A percentile compares a stretch with the other conserved stretches of the same genome.
These are phyloP conservation scores for Ogataea henricii DNA, from an alignment of 805 yeast genomes.

Conservation along the genomic window DNA sequence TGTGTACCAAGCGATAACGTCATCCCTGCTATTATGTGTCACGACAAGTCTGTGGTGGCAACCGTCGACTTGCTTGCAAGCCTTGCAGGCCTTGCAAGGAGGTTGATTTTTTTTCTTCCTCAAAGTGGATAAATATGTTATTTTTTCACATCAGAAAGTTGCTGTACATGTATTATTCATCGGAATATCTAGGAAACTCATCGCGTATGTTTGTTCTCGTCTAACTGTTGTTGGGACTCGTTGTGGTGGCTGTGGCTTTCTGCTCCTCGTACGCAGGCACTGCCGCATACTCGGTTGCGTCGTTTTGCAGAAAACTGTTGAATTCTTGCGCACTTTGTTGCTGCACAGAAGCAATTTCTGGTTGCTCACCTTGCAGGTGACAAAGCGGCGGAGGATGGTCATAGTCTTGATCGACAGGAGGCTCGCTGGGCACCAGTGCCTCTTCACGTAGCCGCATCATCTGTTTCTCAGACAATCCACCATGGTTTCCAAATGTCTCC, in stretches of 20 bases:
- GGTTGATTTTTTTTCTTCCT: too few relatives aligned
- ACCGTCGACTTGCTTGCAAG: neutral
- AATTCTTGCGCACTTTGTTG: constrained; percentile 8
- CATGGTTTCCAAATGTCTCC: constrained; percentile 6
- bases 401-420: constrained; percentile 25
- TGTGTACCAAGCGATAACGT: neutral
- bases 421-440: constrained; percentile 65
- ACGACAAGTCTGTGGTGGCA: neutral
- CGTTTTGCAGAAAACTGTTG: constrained; percentile 13
- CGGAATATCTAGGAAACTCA: neutral
- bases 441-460: constrained; percentile 53
- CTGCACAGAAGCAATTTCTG: neutral
- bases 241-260: constrained; percentile 2
- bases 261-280: constrained; percentile 23
- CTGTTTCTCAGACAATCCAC: constrained; percentile 58
- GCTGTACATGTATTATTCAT: neutral
- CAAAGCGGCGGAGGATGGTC: constrained; percentile 16
- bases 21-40: neutral
- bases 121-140: too few relatives aligned
- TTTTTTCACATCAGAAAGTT: too few relatives aligned
- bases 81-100: too few relatives aligned
- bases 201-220: neutral
- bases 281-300: constrained; percentile 16
- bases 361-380: neutral
- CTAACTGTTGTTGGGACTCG: too few relatives aligned